Percentiles rank a stretch among this genome's conserved stretches.
phyloP scores from a whole-genome alignment of 2,329 filamentous ascomycete genomes.

The Aspergillus piperis region DNA sequence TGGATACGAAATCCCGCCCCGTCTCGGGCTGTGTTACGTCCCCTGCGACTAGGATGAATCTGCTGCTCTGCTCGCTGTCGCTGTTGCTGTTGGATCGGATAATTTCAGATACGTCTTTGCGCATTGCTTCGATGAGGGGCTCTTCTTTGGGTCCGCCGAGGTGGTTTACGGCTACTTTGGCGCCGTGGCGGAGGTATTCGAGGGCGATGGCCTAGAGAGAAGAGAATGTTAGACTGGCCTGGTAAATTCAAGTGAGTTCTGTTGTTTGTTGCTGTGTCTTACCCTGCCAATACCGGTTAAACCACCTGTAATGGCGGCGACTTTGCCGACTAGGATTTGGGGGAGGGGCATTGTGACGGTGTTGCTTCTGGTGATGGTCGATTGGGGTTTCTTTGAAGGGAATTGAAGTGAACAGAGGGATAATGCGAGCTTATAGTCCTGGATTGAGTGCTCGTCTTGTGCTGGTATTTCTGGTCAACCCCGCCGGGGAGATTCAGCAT shows the following conservation, averaged over 20 bases:
- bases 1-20: constrained; percentile 65
- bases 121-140: constrained; percentile 32
- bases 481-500: background rate
- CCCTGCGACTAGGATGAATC: constrained; percentile 68
- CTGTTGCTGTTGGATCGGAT: constrained; percentile 24
- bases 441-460: background rate
- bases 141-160: constrained; percentile 53
- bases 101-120: constrained; percentile 32
- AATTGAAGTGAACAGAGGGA: background rate
- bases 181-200: constrained; percentile 75
- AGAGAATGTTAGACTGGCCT: background rate
- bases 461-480: background rate
- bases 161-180: constrained; percentile 78
- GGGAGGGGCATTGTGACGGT: constrained; percentile 17
- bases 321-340: constrained; percentile 69
- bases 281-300: constrained; percentile 79
- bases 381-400: background rate
- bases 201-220: constrained; percentile 67
- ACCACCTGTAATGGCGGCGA: constrained; percentile 82
- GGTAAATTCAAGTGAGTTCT: background rate
- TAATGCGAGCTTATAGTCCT: background rate
- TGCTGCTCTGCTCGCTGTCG: constrained; percentile 22
- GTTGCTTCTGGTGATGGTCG: background rate
- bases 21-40: constrained; percentile 77
- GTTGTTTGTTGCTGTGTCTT: constrained; percentile 4